Percentiles rank a stretch among this genome's conserved stretches.
phyloP scores from a whole-genome alignment of 1,284 basidiomycete species.

The Blastosporella zonata region DNA sequence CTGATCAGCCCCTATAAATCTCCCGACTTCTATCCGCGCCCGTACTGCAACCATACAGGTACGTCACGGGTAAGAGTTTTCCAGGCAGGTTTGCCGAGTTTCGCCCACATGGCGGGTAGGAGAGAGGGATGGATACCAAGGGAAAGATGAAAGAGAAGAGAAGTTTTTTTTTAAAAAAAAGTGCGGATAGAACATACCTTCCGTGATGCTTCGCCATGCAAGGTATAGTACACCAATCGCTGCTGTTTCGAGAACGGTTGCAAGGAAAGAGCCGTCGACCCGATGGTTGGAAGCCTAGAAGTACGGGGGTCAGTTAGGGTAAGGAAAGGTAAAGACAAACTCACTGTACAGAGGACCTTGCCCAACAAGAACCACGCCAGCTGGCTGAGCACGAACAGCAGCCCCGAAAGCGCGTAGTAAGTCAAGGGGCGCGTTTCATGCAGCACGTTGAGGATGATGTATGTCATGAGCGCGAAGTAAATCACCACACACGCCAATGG shows the following conservation, averaged over 20 bases:
- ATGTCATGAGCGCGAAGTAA: constrained; percentile 72
- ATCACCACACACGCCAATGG: constrained; percentile 68
- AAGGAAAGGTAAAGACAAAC: constrained; percentile 12
- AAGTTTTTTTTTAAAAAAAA: too few species aligned
- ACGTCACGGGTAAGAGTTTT: too few species aligned
- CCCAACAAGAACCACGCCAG: constrained; percentile 76
- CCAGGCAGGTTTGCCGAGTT: too few species aligned
- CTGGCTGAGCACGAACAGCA: constrained; percentile 73
- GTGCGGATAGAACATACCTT: constrained; percentile 48
- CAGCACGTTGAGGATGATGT: constrained; percentile 68
- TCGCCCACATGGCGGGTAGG: not conserved
- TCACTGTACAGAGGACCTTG: constrained; percentile 72
- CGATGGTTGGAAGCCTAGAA: constrained; percentile 55
- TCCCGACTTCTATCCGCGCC: too few species aligned
- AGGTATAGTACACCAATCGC: constrained; percentile 68
- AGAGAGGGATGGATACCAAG: not conserved
- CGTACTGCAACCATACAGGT: too few species aligned
- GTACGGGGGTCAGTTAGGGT: not conserved
- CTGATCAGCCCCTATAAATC: too few species aligned
- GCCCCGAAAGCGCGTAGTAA: constrained; percentile 63
- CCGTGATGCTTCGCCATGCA: constrained; percentile 82
- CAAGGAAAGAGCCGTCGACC: constrained; percentile 80
- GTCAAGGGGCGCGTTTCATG: constrained; percentile 71
- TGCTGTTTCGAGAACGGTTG: constrained; percentile 73
- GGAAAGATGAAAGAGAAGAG: not conserved